phyloP scores from a whole-genome alignment of 2,329 filamentous ascomycete species.

The Lasiodiplodia sp. region DNA sequence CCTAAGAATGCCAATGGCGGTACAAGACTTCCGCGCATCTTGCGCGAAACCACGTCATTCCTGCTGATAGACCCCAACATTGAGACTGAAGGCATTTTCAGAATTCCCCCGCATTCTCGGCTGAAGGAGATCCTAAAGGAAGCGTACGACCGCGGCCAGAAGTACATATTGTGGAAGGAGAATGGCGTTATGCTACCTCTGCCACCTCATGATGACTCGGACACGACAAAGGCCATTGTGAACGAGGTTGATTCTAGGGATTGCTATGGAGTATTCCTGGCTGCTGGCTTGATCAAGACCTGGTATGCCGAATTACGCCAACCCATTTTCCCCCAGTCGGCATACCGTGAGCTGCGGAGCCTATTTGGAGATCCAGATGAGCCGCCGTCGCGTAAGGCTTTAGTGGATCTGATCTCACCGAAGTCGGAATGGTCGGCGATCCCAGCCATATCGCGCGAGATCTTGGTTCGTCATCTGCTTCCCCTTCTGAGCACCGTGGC shows the following conservation, averaged over 20 bases:
- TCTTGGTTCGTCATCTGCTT: constrained; percentile 59
- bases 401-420: constrained; percentile 56
- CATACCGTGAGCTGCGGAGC: constrained; percentile 56
- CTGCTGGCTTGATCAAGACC: constrained; percentile 61
- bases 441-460: constrained; percentile 54
- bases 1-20: constrained; percentile 54
- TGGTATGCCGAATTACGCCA: constrained; percentile 63
- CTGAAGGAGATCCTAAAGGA: constrained; percentile 60
- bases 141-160: constrained; percentile 63
- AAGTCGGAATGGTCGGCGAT: constrained; percentile 56
- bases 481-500: constrained; percentile 59
- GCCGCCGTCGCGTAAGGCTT: constrained; percentile 49
- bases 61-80: constrained; percentile 58
- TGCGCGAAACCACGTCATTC: constrained; percentile 62
- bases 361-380: constrained; percentile 51
- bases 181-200: constrained; percentile 44
- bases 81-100: constrained; percentile 60
- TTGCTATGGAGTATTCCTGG: constrained; percentile 61
- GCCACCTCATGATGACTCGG: constrained; percentile 42
- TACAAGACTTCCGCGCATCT: constrained; percentile 58
- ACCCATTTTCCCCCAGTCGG: constrained; percentile 59
- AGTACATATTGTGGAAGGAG: constrained; percentile 62
- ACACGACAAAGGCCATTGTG: constrained; percentile 51
- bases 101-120: constrained; percentile 59
- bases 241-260: constrained; percentile 57